Evolutionary conservation across 495 filamentous ascomycete species (phyloP), one percentile per base, ranked within the genome.

Genomic region (Neurospora pannonica): DNA sequence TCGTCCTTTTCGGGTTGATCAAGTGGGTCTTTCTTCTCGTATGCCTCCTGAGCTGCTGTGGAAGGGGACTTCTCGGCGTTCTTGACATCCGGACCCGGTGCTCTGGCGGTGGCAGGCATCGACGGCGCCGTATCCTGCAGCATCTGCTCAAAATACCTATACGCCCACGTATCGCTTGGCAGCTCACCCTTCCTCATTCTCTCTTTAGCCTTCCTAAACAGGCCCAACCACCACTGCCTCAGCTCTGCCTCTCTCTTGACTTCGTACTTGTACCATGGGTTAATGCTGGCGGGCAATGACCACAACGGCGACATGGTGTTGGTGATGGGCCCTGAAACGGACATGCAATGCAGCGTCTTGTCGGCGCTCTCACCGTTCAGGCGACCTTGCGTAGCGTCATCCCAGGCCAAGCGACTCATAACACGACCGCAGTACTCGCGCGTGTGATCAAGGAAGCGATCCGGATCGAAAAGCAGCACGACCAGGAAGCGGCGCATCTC

Each of bases 341-440:
- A 84, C 85, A 86, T 86, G 74, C 83, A 84, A 71, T 84, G 83
- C 62, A 86, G 77, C 31, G 85, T 86, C 62, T 74, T 73, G 78
- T 85, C 83, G 39, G 85, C 85, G 75, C 80, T 82, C 10, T 85
- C 83, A 13, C 81, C 85, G 70, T 84, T 86, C 36, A 78, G 70
- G 38, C 77, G 79, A 9, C 85, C 85, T 62, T 83, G 82, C 4
- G 84, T 82, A 0, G 83, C 83, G 71, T 85, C 84, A 71, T 85
- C 85, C 84, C 84, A 86, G 37, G 85, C 84, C 6, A 86, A 78
- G 11, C 83, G 78, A 40, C 83, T 84, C 85, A 86, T 86, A 72
- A 86, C 81, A 38, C 85, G 83, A 0, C 83, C 83, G 42, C 83
- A 83, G 74, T 82, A 83, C 77, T 86, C 85, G 72, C 85, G 80